Evolutionary conservation across 2,329 filamentous ascomycete species (phyloP).

Genomic region (Diplodia sapinea): DNA sequence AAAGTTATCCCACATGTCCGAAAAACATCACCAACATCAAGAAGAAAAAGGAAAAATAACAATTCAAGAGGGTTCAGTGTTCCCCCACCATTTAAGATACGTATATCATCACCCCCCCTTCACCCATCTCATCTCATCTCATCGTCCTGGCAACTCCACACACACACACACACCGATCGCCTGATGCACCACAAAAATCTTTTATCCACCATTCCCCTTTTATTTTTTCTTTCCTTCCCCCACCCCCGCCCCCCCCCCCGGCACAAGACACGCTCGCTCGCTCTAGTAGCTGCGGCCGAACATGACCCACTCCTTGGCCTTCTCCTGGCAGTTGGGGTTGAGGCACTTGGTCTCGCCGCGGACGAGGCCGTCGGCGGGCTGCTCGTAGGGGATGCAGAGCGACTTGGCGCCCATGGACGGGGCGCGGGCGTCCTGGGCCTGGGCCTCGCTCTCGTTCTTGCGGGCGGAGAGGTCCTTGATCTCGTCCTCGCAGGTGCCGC

Average conservation of each 20-base stretch:
- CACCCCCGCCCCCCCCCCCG: no score
- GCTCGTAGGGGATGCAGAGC: slow-evolving; percentile 81
- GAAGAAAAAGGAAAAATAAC: background rate
- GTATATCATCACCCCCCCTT: slow-evolving; percentile 9
- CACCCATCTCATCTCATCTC: background rate
- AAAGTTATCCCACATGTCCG: background rate
- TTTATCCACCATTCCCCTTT: background rate
- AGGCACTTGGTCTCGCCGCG: slow-evolving; percentile 87
- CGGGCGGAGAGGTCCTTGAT: slow-evolving; percentile 92
- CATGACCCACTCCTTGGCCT: slow-evolving; percentile 88
- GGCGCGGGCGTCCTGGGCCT: slow-evolving; percentile 73
- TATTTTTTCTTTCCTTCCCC: no score
- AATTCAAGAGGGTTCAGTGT: background rate
- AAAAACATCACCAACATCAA: slow-evolving; percentile 11
- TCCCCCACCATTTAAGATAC: background rate
- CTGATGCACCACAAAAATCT: background rate
- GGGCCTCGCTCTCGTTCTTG: slow-evolving; percentile 69
- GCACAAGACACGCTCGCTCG: no score
- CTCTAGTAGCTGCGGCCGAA: slow-evolving; percentile 68
- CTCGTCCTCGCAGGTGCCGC: slow-evolving; percentile 84
- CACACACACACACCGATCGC: background rate
- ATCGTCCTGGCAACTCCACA: background rate
- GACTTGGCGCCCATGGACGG: slow-evolving; percentile 79
- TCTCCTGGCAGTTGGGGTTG: slow-evolving; percentile 79
- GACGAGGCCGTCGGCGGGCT: slow-evolving; percentile 78